These are phyloP conservation scores for Tetradesmus obliquus DNA, from an alignment of 139 green algal genomes.

Conservation along the genomic window DNA sequence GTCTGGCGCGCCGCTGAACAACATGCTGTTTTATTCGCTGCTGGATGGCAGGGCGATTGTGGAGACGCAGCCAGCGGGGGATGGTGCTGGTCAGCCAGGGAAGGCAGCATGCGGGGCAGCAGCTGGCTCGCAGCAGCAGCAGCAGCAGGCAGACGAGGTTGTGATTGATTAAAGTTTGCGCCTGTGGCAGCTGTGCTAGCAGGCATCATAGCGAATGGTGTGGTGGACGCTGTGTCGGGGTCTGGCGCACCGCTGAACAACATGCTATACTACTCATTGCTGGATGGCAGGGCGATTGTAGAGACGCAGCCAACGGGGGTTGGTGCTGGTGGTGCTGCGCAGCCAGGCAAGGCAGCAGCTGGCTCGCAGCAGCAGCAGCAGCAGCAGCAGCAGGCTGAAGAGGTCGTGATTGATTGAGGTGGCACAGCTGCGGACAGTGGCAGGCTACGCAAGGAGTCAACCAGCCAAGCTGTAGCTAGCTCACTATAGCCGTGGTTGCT, in stretches of 20 bases:
- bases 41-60: conserved; percentile 67
- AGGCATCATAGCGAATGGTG: conserved; percentile 87
- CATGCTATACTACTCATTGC: conserved; percentile 82
- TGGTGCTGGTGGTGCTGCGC: not conserved
- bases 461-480: not conserved
- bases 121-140: not conserved
- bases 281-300: conserved; percentile 67
- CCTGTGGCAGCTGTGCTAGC: conserved; percentile 85
- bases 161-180: conserved; percentile 56
- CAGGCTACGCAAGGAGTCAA: too few species aligned
- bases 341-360: not conserved
- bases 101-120: not conserved
- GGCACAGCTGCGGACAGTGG: not conserved
- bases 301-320: conserved; percentile 48
- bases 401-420: not conserved
- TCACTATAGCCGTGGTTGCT: not conserved
- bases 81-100: not conserved
- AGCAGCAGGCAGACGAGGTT: not conserved
- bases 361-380: conserved; percentile 1
- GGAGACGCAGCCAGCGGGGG: conserved; percentile 47
- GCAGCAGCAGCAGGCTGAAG: not conserved
- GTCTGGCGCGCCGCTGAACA: conserved; percentile 82
- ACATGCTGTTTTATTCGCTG: conserved; percentile 87
- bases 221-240: conserved; percentile 82
- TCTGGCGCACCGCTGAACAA: conserved; percentile 87